These are phyloP conservation scores for Trypanosoma theileri DNA, from an alignment of 208 protist species.

Conservation along the genomic window DNA sequence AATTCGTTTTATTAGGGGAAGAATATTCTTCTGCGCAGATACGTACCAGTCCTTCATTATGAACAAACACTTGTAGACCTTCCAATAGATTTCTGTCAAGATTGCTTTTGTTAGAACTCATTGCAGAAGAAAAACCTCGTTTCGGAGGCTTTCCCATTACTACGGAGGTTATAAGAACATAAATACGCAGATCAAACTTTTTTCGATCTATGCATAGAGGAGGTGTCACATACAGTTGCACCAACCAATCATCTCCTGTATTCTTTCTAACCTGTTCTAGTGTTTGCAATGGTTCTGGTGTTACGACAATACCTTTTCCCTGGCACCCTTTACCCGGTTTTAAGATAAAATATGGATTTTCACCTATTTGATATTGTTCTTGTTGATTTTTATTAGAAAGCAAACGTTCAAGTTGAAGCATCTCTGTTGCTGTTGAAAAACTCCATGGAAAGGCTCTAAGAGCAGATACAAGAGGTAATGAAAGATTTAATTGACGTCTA, in stretches of 20 bases:
- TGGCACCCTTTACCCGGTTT: conserved; percentile 88
- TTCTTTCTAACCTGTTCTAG: conserved; percentile 33
- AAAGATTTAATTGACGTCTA: conserved; percentile 8
- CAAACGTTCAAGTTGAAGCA: conserved; percentile 34
- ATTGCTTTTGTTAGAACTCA: not conserved
- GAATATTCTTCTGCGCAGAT: conserved; percentile 90
- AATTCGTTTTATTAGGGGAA: conserved; percentile 52
- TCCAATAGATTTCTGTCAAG: conserved; percentile 26
- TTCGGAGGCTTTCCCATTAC: conserved; percentile 21
- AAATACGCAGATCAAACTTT: conserved; percentile 95
- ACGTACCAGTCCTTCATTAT: conserved; percentile 88
- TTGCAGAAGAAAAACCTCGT: not conserved
- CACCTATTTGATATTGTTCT: not conserved
- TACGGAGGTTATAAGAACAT: conserved; percentile 85
- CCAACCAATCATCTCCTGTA: conserved; percentile 47
- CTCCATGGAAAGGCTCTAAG: conserved; percentile 46
- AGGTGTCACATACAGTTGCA: conserved; percentile 87
- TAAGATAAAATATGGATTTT: conserved; percentile 65
- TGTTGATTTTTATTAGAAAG: conserved; percentile 6
- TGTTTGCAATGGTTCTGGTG: conserved; percentile 43
- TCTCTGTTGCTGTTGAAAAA: conserved; percentile 48
- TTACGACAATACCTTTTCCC: conserved; percentile 79
- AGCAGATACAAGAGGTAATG: conserved; percentile 7
- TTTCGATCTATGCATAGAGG: conserved; percentile 90
- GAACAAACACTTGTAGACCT: conserved; percentile 78